Evolutionary conservation across 2,329 filamentous ascomycete species (phyloP), one percentile per base, ranked within the genome.

Genomic region (Epichloe bromicola): DNA sequence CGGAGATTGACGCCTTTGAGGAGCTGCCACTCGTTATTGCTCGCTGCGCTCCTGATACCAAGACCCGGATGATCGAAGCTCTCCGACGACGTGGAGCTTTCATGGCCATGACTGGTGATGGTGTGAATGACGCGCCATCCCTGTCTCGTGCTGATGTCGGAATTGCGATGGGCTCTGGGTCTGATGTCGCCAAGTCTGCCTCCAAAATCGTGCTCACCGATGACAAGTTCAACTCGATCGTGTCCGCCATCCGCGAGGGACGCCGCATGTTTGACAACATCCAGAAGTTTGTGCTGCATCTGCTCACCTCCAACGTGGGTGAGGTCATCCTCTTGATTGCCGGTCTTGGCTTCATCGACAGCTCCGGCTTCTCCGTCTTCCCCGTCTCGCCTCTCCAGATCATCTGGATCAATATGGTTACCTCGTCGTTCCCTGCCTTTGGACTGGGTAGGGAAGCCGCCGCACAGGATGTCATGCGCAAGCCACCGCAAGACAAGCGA

Each of bases 331-430:
- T 88, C 1, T 74, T 95, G 15, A 80, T 95, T 26, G 82, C 88
- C 39, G 89, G 89, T 49, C 79, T 95, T 4, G 85, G 75, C 0
- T 94, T 95, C 70, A 85, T 88, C 60, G 89, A 95, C 61, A 57
- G 67, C 2, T 70, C 74, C 10, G 76, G 79, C 8, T 76, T 86
- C 54, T 93, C 88, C 0, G 88, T 95, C 10, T 95, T 94, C 65
- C 89, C 88, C 4, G 79, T 95, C 43, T 82, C 86, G 0, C 88
- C 89, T 0, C 80, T 95, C 11, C 83, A 95, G 60, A 91, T 95
- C 55, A 78, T 95, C 53, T 95, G 88, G 88, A 88, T 95, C 65
- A 95, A 95, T 67, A 91, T 95, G 85, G 78, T 93, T 51, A 95
- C 89, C 0, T 91, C 86, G 40, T 86, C 84, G 1, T 81, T 93